These are phyloP conservation scores for Allium fistulosum DNA, from an alignment of 106 monocot species.

Conservation along the genomic window DNA sequence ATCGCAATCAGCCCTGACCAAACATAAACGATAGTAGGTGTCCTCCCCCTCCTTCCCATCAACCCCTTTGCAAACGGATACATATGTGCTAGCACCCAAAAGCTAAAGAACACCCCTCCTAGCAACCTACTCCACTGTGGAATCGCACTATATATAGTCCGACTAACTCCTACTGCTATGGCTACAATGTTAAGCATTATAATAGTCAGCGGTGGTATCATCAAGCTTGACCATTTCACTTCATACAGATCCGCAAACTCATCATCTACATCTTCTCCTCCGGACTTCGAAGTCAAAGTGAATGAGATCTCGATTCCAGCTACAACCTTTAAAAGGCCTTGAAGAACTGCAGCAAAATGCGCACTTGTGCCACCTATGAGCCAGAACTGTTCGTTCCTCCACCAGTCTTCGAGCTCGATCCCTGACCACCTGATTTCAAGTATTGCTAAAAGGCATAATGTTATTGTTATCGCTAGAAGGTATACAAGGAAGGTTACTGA, in stretches of 20 bases:
- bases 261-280: constrained; percentile 39
- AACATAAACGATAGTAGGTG: constrained; percentile 74
- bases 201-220: constrained; percentile 76
- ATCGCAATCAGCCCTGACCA: constrained; percentile 83
- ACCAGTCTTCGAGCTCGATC: constrained; percentile 89
- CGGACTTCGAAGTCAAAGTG: constrained; percentile 54
- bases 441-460: constrained; percentile 61
- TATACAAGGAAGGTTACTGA: constrained; percentile 76
- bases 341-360: constrained; percentile 75
- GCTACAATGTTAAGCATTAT: constrained; percentile 87
- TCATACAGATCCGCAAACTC: constrained; percentile 57
- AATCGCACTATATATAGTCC: constrained; percentile 67
- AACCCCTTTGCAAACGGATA: constrained; percentile 92
- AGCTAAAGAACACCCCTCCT: constrained; percentile 88
- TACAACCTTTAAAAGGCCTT: constrained; percentile 72
- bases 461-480: constrained; percentile 63
- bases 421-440: constrained; percentile 93
- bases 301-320: constrained; percentile 68
- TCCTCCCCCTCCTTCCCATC: constrained; percentile 83
- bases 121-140: constrained; percentile 85
- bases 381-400: constrained; percentile 81
- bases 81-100: constrained; percentile 90
- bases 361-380: constrained; percentile 83
- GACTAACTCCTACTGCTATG: constrained; percentile 65
- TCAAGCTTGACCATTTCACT: constrained; percentile 59